phyloP scores from a whole-genome alignment of 164 flowering plant genomes.

The Vitis riparia region DNA sequence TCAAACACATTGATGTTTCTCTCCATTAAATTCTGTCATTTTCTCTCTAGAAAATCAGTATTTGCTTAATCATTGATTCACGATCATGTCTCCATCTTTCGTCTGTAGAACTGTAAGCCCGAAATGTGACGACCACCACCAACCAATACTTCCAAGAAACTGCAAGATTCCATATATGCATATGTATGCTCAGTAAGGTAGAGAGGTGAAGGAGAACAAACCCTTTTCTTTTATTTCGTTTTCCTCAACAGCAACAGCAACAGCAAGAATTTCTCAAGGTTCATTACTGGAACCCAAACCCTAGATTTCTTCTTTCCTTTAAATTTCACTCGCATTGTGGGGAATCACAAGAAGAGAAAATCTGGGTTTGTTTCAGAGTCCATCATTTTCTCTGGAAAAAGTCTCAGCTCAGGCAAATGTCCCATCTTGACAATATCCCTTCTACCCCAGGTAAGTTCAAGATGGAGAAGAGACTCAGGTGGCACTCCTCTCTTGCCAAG shows the following conservation, averaged over 20 bases:
- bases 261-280: not conserved
- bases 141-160: no score
- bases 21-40: no score
- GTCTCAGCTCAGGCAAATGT: conserved; percentile 51
- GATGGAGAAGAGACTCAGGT: conserved; percentile 71
- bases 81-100: no score
- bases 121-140: no score
- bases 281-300: conserved; percentile 12
- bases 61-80: no score
- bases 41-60: no score
- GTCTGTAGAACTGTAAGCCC: no score
- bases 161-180: not conserved
- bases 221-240: not conserved
- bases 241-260: conserved; percentile 1
- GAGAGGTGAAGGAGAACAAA: not conserved
- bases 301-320: not conserved
- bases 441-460: conserved; percentile 96
- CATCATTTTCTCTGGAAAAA: conserved; percentile 16
- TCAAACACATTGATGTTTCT: no score
- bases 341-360: not conserved
- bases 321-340: not conserved
- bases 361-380: conserved; percentile 11
- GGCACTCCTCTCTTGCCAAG: conserved; percentile 59
- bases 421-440: conserved; percentile 67
- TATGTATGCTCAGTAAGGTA: no score